These are phyloP conservation scores for Ocimum tenuiflorum DNA, from an alignment of 257 asterid genomes.

Conservation along the genomic window DNA sequence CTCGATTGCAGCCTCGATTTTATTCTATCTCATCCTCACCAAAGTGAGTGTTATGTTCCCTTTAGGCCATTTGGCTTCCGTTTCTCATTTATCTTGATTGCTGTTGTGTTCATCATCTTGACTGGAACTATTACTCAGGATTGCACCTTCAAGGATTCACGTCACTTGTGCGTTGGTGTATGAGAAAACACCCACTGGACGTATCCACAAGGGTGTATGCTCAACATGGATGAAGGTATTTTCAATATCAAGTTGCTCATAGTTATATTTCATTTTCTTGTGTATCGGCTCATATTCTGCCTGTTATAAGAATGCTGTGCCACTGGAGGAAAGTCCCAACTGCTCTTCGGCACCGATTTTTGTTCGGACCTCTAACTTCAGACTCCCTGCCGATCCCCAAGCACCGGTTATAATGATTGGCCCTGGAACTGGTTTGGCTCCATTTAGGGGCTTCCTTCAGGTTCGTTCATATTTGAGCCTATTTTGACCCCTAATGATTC, in stretches of 20 bases:
- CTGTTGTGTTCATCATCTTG: not conserved
- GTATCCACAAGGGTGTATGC: slow-evolving; percentile 93
- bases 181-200: slow-evolving; percentile 81
- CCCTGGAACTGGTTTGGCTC: slow-evolving; percentile 99
- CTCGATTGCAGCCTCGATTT: slow-evolving; percentile 91
- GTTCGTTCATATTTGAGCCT: slow-evolving; percentile 23
- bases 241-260: slow-evolving; percentile 6
- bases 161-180: slow-evolving; percentile 90
- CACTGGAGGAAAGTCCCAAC: slow-evolving; percentile 59
- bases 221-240: slow-evolving; percentile 99
- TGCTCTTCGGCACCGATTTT: slow-evolving; percentile 80
- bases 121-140: slow-evolving; percentile 35
- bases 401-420: slow-evolving; percentile 89
- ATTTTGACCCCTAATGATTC: not conserved
- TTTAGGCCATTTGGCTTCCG: not conserved
- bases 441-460: slow-evolving; percentile 98
- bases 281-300: not conserved
- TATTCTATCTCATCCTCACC: slow-evolving; percentile 97
- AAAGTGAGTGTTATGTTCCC: slow-evolving; percentile 38
- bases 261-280: not conserved
- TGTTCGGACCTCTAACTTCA: slow-evolving; percentile 84
- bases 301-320: slow-evolving; percentile 60
- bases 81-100: not conserved
- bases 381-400: slow-evolving; percentile 76
- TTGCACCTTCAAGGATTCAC: slow-evolving; percentile 67